Percentiles rank a stretch among this genome's conserved stretches.
Evolutionary conservation across 2,329 filamentous ascomycete species (phyloP).

Genomic region (Phyllosticta citriasiana): DNA sequence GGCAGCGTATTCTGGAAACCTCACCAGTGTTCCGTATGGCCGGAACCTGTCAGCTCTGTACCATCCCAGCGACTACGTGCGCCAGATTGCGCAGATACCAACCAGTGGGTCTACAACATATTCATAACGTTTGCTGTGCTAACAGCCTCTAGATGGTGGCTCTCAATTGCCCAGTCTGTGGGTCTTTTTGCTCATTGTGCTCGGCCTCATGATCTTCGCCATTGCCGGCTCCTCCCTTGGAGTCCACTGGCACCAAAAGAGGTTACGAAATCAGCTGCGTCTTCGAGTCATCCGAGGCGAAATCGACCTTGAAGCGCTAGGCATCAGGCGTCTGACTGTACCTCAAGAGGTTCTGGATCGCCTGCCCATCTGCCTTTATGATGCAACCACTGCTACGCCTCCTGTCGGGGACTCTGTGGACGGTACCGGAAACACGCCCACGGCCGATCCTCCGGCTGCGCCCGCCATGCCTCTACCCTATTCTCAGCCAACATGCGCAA

Average conservation of each 20-base stretch:
- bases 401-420: neutral
- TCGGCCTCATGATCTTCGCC: conserved; percentile 60
- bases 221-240: conserved; percentile 55
- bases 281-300: conserved; percentile 66
- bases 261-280: conserved; percentile 57
- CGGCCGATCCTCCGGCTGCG: neutral
- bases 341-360: conserved; percentile 59
- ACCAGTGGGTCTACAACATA: conserved; percentile 11
- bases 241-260: conserved; percentile 70
- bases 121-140: conserved; percentile 1
- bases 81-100: conserved; percentile 41
- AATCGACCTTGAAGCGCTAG: conserved; percentile 75
- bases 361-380: conserved; percentile 71
- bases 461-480: conserved; percentile 24
- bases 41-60: conserved; percentile 29
- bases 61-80: conserved; percentile 34
- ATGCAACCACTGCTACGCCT: neutral
- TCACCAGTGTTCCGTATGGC: conserved; percentile 41
- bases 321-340: conserved; percentile 72
- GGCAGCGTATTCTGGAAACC: conserved; percentile 65
- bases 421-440: neutral
- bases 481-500: conserved; percentile 76
- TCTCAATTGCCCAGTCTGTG: conserved; percentile 61
- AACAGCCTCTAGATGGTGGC: conserved; percentile 33
- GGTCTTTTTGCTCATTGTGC: conserved; percentile 62